Conservation (phyloP, 768 basidiomycete genomes). For the Tulasnella sp. region DNA sequence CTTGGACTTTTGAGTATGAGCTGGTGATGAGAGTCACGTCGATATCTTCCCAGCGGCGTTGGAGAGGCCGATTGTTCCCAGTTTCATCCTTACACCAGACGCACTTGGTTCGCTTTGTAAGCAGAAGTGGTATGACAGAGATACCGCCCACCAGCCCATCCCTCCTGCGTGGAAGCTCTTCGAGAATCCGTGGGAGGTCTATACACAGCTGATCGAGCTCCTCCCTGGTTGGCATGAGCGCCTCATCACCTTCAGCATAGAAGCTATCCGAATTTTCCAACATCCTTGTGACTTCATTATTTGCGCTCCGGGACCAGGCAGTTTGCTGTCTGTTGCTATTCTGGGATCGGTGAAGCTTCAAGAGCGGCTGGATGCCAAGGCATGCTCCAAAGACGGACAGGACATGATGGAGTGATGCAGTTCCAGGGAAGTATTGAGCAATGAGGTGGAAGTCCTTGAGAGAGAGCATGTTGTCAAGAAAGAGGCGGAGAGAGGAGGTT, state of each 20-base stretch:
- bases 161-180: no score
- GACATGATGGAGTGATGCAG: neutral
- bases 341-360: neutral
- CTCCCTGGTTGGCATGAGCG: no score
- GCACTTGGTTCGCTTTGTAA: neutral
- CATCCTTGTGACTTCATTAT: neutral
- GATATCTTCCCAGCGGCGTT: neutral
- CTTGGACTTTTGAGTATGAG: neutral
- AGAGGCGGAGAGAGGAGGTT: no score
- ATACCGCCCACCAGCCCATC: neutral
- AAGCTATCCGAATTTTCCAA: neutral
- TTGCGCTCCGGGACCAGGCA: neutral
- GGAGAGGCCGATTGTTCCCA: neutral
- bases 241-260: no score
- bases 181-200: no score
- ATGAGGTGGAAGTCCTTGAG: neutral
- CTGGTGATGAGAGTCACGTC: neutral
- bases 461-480: no score
- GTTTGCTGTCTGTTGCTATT: neutral
- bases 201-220: no score
- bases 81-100: neutral
- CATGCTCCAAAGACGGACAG: neutral
- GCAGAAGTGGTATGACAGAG: neutral
- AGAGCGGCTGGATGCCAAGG: neutral
- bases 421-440: neutral